Base-by-base conservation (phyloP, 768 basidiomycete genomes). In the Leccinum obscurum region DNA sequence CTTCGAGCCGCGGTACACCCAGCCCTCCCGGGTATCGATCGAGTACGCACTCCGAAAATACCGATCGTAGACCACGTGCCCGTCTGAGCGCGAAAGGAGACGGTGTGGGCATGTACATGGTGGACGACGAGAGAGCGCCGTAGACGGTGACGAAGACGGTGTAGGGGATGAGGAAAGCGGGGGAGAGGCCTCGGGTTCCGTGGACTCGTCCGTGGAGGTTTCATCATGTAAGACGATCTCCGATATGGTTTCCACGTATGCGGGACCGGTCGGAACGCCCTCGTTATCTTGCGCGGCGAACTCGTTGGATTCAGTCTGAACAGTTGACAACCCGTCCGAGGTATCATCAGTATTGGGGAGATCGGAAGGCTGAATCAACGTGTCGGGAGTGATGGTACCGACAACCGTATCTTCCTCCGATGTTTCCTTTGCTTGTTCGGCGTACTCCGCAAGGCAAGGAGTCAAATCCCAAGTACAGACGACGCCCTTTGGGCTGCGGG, bases 391-490 rank as follows among this genome's bases (percentile, higher is more conserved):
- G 14, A 30, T 6, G 35, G 17, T 17, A 20, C n/a, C 26, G n/a
- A 11, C 14, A 20, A 4, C 30, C 6, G 9, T 11, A 24, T 4
- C 46, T 48, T 56, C 49, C n/a, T 13, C 48, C 28, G 9, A 34
- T 14, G 35, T 15, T 35, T 54, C 60, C 37, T 64, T 35, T 50
- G 22, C 39, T 17, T 26, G 49, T 50, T 51, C 14, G 24, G 57
- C 51, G 35, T 66, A 57, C 17, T 57, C 34, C 7, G 57, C 28
- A 24, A 66, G 58, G 24, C 64, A 66, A 35, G 15, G 34, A 4
- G 61, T 50, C 54, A 66, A 14, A 57, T 66, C 56, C 61, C 64
- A 66, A 46, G 61, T 66, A 24, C 61, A 60, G 35, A 63, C 54
- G 32, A 62, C 34, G n/a, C 64, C 65, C 1, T 59, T 66, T 20